A percentile compares a stretch with the other conserved stretches of the same genome.
Evolutionary conservation across 2,329 filamentous ascomycete genomes (phyloP).

Genomic region (Fusarium mexicanum): DNA sequence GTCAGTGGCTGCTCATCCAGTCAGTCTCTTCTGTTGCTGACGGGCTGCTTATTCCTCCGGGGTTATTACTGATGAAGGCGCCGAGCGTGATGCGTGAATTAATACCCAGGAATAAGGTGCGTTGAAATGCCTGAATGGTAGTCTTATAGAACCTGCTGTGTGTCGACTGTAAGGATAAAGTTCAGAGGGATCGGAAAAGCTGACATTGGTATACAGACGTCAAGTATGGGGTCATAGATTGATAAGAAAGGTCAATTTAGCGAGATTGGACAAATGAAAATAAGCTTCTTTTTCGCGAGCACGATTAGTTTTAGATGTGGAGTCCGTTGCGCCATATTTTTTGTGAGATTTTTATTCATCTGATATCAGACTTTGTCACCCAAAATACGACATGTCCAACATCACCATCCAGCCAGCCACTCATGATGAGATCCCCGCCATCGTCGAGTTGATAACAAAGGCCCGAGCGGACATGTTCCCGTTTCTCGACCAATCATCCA

Average conservation of each 20-base stretch:
- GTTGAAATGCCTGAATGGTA: too few species aligned
- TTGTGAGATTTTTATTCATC: background rate
- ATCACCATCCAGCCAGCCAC: conserved; percentile 26
- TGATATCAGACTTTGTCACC: background rate
- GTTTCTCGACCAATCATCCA: conserved; percentile 34
- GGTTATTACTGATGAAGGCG: background rate
- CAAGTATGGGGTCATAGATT: background rate
- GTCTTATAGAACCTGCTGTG: too few species aligned
- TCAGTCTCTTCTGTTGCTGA: background rate
- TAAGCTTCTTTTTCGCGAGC: background rate
- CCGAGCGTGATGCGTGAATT: background rate
- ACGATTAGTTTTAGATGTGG: background rate
- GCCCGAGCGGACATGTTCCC: conserved; percentile 45
- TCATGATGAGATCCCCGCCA: conserved; percentile 31
- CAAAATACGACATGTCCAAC: background rate
- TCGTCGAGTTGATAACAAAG: conserved; percentile 37
- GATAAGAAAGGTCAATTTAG: background rate
- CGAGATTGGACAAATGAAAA: background rate
- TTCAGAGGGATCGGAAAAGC: too few species aligned
- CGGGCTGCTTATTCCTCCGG: background rate
- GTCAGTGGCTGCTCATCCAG: background rate
- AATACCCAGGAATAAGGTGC: background rate
- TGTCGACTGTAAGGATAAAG: background rate
- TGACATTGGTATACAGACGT: background rate
- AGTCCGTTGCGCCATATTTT: background rate